phyloP scores from a whole-genome alignment of 371 early-diverging fungal species.

The Antonospora locustae region DNA sequence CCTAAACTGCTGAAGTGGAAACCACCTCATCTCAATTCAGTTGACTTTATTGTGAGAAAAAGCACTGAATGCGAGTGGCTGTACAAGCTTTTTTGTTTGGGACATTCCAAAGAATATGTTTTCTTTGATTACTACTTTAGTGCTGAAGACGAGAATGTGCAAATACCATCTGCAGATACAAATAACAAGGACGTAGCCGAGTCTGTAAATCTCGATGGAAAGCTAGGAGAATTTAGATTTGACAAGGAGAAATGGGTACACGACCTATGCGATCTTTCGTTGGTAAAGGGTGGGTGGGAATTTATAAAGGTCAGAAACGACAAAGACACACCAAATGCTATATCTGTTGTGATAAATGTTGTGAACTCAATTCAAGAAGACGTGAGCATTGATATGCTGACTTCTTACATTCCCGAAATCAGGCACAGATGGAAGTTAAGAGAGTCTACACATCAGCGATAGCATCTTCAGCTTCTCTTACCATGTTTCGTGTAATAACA shows the following conservation, averaged over 20 bases:
- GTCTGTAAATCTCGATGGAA: conserved; percentile 14
- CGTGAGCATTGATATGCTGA: no score
- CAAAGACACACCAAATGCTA: conserved; percentile 66
- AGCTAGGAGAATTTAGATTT: conserved; percentile 53
- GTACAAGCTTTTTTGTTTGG: conserved; percentile 6
- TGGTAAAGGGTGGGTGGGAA: conserved; percentile 58
- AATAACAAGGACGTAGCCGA: not conserved
- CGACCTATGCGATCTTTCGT: conserved; percentile 22
- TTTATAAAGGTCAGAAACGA: conserved; percentile 71
- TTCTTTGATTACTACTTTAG: conserved; percentile 22
- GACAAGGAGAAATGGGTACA: conserved; percentile 33
- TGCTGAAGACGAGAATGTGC: not conserved
- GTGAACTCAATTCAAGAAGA: conserved; percentile 64
- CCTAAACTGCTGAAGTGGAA: conserved; percentile 92
- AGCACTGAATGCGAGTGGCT: not conserved
- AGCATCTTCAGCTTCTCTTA: no score
- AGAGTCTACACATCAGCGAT: no score
- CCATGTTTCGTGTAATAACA: no score
- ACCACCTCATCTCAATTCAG: conserved; percentile 81
- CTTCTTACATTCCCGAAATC: no score
- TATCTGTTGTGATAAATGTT: conserved; percentile 60
- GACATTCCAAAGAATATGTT: conserved; percentile 1
- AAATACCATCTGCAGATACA: not conserved
- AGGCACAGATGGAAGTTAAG: no score
- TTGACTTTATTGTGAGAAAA: conserved; percentile 67